These are phyloP conservation scores for Teratosphaeria destructans DNA, from an alignment of 2,329 filamentous ascomycete species.

Conservation along the genomic window DNA sequence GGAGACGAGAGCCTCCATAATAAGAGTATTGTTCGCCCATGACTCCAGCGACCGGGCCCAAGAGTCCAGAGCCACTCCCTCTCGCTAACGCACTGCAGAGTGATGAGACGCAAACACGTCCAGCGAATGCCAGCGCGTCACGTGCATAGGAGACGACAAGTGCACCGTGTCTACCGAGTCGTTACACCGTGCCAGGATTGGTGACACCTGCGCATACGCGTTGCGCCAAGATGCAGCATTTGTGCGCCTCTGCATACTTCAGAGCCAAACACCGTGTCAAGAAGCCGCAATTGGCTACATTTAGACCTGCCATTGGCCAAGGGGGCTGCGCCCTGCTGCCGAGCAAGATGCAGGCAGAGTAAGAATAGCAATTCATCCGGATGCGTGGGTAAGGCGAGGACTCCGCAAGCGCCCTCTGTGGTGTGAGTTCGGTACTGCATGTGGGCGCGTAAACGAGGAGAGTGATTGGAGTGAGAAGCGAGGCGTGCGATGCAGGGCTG, in stretches of 20 bases:
- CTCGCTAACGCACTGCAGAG: background rate
- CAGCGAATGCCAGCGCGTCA: conserved; percentile 5
- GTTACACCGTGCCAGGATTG: conserved; percentile 2
- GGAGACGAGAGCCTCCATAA: conserved; percentile 16
- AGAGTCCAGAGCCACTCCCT: background rate
- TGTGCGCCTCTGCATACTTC: background rate
- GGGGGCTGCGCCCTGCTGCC: background rate
- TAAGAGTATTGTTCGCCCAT: conserved; percentile 22
- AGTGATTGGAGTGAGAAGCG: background rate
- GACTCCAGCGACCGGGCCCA: background rate
- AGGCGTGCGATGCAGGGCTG: background rate
- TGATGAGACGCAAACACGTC: background rate
- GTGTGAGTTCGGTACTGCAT: background rate
- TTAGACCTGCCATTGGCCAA: conserved; percentile 3
- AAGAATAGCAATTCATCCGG: background rate
- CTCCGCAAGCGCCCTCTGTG: background rate
- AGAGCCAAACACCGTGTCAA: background rate
- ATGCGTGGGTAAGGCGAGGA: background rate
- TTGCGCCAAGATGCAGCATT: background rate
- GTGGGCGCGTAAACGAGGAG: background rate
- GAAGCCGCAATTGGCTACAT: background rate
- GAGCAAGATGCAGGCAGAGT: background rate
- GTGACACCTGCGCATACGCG: background rate
- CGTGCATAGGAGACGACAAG: conserved; percentile 1
- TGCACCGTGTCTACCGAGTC: background rate